Percentiles rank a stretch among this genome's conserved stretches.
Evolutionary conservation across 495 filamentous ascomycete species (phyloP).

Genomic region (Cetradonia linearis): DNA sequence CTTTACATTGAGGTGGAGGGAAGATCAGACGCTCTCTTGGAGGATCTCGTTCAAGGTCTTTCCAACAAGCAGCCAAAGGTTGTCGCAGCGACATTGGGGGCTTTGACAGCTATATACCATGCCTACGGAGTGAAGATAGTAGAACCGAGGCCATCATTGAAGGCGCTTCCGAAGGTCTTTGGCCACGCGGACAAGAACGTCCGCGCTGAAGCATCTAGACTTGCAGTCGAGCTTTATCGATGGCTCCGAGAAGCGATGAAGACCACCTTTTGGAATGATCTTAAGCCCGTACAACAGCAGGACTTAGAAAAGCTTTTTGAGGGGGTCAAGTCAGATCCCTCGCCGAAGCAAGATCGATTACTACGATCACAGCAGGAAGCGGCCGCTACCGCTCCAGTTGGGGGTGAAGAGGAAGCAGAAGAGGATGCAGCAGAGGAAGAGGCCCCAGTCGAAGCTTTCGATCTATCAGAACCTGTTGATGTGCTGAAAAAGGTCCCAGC

Average conservation of each 20-base stretch:
- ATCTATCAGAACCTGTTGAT: constrained; percentile 84
- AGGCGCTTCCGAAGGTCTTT: constrained; percentile 80
- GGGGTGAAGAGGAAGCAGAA: constrained; percentile 47
- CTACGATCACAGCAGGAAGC: constrained; percentile 81
- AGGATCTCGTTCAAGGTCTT: constrained; percentile 77
- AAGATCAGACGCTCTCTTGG: constrained; percentile 72
- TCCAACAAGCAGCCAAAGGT: constrained; percentile 92
- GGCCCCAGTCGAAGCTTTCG: constrained; percentile 69
- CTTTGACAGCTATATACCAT: constrained; percentile 74
- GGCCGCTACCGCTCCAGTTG: constrained; percentile 53
- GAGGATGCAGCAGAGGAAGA: constrained; percentile 59
- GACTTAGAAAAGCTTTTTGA: constrained; percentile 94
- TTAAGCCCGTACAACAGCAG: constrained; percentile 91
- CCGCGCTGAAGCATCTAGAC: constrained; percentile 80
- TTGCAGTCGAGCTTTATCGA: constrained; percentile 89
- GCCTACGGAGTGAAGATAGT: constrained; percentile 93
- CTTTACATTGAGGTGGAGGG: constrained; percentile 79
- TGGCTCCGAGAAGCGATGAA: constrained; percentile 99
- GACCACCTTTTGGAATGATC: constrained; percentile 88
- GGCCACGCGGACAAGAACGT: constrained; percentile 98
- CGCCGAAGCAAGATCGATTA: constrained; percentile 85
- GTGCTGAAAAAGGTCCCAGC: constrained; percentile 74
- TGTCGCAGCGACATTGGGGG: constrained; percentile 70
- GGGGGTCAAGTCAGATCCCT: constrained; percentile 73
- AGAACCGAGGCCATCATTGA: constrained; percentile 92